Evolutionary conservation across 441 rosid species (phyloP).

Genomic region (Populus hybrid): DNA sequence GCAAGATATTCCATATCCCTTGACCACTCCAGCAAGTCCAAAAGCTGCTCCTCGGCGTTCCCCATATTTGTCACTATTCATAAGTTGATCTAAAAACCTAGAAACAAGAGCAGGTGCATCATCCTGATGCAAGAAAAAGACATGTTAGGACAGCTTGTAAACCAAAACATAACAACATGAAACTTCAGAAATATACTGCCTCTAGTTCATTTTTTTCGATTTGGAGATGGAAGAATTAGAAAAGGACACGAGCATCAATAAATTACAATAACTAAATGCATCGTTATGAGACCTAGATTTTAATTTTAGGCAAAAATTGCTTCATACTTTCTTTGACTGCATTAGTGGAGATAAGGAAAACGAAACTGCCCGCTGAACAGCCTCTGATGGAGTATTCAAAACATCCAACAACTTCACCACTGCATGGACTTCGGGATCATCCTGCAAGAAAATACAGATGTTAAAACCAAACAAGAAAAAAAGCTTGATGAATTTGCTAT

Average conservation of each 20-base stretch:
- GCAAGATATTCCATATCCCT: slow-evolving; percentile 92
- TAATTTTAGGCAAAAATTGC: slow-evolving; percentile 6
- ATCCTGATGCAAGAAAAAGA: slow-evolving; percentile 53
- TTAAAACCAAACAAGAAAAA: slow-evolving; percentile 16
- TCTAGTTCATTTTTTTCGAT: neutral
- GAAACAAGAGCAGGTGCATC: slow-evolving; percentile 76
- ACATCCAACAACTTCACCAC: slow-evolving; percentile 89
- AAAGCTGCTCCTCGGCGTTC: slow-evolving; percentile 99
- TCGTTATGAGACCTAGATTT: neutral
- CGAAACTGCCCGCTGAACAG: slow-evolving; percentile 98
- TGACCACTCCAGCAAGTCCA: slow-evolving; percentile 95
- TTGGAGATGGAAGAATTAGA: neutral
- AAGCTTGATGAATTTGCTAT: neutral
- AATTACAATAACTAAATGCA: neutral
- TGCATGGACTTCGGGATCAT: slow-evolving; percentile 92
- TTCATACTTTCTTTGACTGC: slow-evolving; percentile 76
- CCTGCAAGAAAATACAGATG: slow-evolving; percentile 45
- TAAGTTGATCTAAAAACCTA: slow-evolving; percentile 74
- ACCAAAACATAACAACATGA: neutral
- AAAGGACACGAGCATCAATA: neutral
- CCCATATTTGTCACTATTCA: slow-evolving; percentile 97
- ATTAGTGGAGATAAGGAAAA: slow-evolving; percentile 88
- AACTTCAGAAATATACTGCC: neutral
- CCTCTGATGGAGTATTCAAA: slow-evolving; percentile 97
- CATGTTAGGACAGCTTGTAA: slow-evolving; percentile 18